Conservation (phyloP, 768 basidiomycete genomes). For the Pleurotus sapidus region DNA sequence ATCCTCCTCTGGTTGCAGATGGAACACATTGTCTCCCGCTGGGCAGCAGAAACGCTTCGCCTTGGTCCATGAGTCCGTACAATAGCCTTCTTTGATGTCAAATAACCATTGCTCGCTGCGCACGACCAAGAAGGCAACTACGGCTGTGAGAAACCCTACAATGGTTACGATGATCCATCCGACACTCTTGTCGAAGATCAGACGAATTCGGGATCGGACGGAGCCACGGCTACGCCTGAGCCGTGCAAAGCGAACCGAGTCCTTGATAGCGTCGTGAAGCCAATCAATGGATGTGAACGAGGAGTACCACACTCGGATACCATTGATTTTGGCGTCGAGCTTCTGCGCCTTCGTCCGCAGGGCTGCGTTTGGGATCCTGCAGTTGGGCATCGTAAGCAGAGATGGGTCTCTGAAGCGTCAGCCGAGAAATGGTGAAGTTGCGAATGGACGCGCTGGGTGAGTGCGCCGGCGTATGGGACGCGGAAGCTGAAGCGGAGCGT, state of each 20-base stretch:
- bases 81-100: constrained; percentile 91
- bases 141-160: constrained; percentile 82
- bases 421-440: constrained; percentile 35
- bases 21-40: constrained; percentile 17
- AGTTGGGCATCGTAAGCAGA: constrained; percentile 67
- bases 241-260: constrained; percentile 76
- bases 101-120: constrained; percentile 88
- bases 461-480: constrained; percentile 30
- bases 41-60: constrained; percentile 85
- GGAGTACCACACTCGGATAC: constrained; percentile 88
- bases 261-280: constrained; percentile 96
- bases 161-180: constrained; percentile 91
- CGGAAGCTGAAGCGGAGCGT: constrained; percentile 32
- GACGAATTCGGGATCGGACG: constrained; percentile 58
- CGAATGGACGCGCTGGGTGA: constrained; percentile 35
- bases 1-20: constrained; percentile 22
- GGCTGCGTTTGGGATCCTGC: constrained; percentile 27
- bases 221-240: constrained; percentile 66
- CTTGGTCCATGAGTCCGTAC: constrained; percentile 63
- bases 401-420: constrained; percentile 57
- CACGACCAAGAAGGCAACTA: constrained; percentile 84
- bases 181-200: constrained; percentile 70
- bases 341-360: constrained; percentile 40
- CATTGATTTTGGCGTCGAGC: constrained; percentile 70
- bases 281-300: constrained; percentile 92